These are phyloP conservation scores for Exophiala lecanii-corni DNA, from an alignment of 2,329 filamentous ascomycete species.

Conservation along the genomic window DNA sequence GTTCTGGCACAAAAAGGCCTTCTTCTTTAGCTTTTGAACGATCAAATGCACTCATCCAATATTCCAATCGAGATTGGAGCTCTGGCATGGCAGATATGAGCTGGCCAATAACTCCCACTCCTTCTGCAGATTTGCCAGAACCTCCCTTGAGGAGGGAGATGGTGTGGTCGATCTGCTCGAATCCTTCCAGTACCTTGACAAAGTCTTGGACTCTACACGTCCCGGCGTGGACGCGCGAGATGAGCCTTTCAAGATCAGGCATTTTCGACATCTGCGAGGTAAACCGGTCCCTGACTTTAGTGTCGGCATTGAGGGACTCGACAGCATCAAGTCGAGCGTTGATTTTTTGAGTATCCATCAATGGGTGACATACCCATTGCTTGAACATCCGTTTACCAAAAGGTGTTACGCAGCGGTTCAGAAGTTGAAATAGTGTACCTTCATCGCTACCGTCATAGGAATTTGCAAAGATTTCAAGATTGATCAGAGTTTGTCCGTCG, in stretches of 20 bases:
- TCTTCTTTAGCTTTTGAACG: slow-evolving; percentile 71
- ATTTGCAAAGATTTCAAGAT: slow-evolving; percentile 95
- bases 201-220: slow-evolving; percentile 91
- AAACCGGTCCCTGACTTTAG: slow-evolving; percentile 76
- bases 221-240: slow-evolving; percentile 89
- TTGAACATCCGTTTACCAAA: slow-evolving; percentile 95
- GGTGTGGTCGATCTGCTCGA: slow-evolving; percentile 95
- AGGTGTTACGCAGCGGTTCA: slow-evolving; percentile 92
- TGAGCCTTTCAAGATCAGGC: slow-evolving; percentile 88
- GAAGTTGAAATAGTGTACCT: slow-evolving; percentile 81
- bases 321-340: slow-evolving; percentile 93
- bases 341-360: slow-evolving; percentile 81
- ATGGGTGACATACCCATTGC: slow-evolving; percentile 94
- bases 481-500: slow-evolving; percentile 93
- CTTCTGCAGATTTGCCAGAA: slow-evolving; percentile 48
- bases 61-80: slow-evolving; percentile 65
- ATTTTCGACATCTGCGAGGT: slow-evolving; percentile 82
- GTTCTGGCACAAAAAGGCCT: slow-evolving; percentile 77
- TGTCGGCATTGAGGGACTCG: slow-evolving; percentile 82
- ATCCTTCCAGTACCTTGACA: slow-evolving; percentile 86
- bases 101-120: slow-evolving; percentile 76
- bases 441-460: slow-evolving; percentile 78
- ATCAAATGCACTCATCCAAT: slow-evolving; percentile 92
- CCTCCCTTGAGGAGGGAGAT: slow-evolving; percentile 72
- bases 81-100: slow-evolving; percentile 83